Base-by-base conservation (phyloP, 208 protist species). In the Leishmania mexicana region DNA sequence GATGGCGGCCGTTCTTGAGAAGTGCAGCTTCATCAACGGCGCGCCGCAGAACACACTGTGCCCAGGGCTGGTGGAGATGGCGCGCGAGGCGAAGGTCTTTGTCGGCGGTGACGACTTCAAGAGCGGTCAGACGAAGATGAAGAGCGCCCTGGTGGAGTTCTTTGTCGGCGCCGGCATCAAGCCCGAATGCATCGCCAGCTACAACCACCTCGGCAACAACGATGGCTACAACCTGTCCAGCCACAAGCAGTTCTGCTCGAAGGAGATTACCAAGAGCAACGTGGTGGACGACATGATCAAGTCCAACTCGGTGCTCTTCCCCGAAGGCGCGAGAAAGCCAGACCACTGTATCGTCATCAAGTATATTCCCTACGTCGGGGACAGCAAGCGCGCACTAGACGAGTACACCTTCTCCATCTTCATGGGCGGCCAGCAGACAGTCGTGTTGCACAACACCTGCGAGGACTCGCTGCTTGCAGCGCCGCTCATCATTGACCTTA, bases 61-160 rank as follows among this genome's bases (percentile, higher is more conserved):
- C 72, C 91, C 97, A 17, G 99, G 97, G 70, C 78, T 99, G 53
- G 76, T 99, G 35, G 98, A 99, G 68, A 93, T 99, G 21, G 98
- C 99, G 47, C 75, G 92, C 68, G 80, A 87, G 71, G 78, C 98
- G 67, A 76, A 92, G 62, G 97, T 99, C 13, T 97, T 97, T 67
- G 95, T 99, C 77, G 98, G 91, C 78, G 99, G 99, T 76, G 99
- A 99, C 86, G 99, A 99, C 89, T 99, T 99, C 95, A 99, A 99
- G 92, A 97, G 95, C 62, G 99, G 99, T 58, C 99, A 99, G 93
- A 99, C 99, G n/a, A 99, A 99, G 89, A 98, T 99, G 85, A 99
- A 99, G 91, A 99, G 97, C 42, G 99, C 99, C 3, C 85, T 99
- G 68, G 94, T 99, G 45, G 99, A 99, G 89, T 99, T 99, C 89